phyloP scores from a whole-genome alignment of 1,139 yeast species.

The Hanseniaspora gamundiae region DNA sequence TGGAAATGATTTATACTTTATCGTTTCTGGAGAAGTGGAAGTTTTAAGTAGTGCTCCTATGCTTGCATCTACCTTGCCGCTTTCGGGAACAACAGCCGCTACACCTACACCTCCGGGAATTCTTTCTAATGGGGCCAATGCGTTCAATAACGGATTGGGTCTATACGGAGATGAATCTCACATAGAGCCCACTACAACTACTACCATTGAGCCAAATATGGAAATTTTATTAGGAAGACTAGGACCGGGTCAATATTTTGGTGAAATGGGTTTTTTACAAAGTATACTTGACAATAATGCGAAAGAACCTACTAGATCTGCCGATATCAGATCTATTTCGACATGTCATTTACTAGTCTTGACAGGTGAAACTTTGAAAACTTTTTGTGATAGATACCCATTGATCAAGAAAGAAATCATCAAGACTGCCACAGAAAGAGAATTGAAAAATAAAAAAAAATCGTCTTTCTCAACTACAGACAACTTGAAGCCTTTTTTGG shows the following conservation, averaged over 20 bases:
- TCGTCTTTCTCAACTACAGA: background rate
- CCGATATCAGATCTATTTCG: constrained; percentile 50
- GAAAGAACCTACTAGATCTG: constrained; percentile 32
- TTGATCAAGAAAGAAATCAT: constrained; percentile 46
- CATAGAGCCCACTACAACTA: constrained; percentile 11
- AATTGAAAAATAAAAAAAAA: constrained; percentile 16
- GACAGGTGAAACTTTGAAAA: constrained; percentile 39
- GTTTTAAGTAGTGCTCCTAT: constrained; percentile 35
- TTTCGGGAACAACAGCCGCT: constrained; percentile 12
- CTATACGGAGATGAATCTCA: background rate
- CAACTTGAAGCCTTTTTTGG: too few relatives aligned
- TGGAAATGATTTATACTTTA: constrained; percentile 54
- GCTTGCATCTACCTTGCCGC: too few relatives aligned
- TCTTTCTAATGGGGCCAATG: too few relatives aligned
- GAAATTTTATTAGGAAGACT: constrained; percentile 44
- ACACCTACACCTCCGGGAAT: constrained; percentile 1
- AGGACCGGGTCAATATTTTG: constrained; percentile 55
- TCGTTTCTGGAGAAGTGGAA: constrained; percentile 60
- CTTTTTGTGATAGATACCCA: constrained; percentile 46
- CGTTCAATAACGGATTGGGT: background rate
- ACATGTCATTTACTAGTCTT: constrained; percentile 49
- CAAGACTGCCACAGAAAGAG: constrained; percentile 45
- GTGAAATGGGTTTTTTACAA: constrained; percentile 61
- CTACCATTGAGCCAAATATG: constrained; percentile 12
- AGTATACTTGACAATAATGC: constrained; percentile 29